Evolutionary conservation across 2,329 filamentous ascomycete species (phyloP), one percentile per base, ranked within the genome.

Genomic region (Botrytis fabae): DNA sequence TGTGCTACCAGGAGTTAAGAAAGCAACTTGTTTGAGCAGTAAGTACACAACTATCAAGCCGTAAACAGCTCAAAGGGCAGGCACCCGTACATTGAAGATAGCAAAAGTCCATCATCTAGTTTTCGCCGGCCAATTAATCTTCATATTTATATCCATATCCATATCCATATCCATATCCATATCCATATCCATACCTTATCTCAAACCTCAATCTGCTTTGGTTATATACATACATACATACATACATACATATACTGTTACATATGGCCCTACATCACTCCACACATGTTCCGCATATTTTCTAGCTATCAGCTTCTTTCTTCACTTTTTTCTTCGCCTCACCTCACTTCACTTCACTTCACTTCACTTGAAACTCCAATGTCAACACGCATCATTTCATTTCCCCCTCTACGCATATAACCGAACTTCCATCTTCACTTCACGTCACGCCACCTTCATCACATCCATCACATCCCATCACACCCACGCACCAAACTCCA

Each of bases 81-180:
- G 20, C 4, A 2, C 6, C 20, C 32, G 5, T 61, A 38, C 14
- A 18, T 54, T 8, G 1, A 38, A 1, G 0, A 61, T 16, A 0
- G 1, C 22, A 2, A 54, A 54, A 14, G 35, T 1, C 0, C 35
- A 4, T n/a, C 22, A n/a, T 61, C 22, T 61, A 4, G 25, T 6
- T 42, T 28, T 18, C 28, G 42, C 25, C 20, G 20, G 38, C 7
- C 8, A 4, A 38, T 28, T 10, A 7, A 42, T 62, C 10, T 48
- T 48, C 46, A 48, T 38, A 8, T n/a, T n/a, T n/a, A n/a, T n/a
- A n/a, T n/a, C n/a, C 35, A 42, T 62, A 25, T 48, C 25, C 46
- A 48, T 16, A 8, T 40, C 18, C 35, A n/a, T 18, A 20, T n/a
- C n/a, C n/a, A n/a, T n/a, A n/a, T n/a, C n/a, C 35, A 42, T 62